Conservation (phyloP, 805 yeast genomes). For the Candida silvicultrix region DNA sequence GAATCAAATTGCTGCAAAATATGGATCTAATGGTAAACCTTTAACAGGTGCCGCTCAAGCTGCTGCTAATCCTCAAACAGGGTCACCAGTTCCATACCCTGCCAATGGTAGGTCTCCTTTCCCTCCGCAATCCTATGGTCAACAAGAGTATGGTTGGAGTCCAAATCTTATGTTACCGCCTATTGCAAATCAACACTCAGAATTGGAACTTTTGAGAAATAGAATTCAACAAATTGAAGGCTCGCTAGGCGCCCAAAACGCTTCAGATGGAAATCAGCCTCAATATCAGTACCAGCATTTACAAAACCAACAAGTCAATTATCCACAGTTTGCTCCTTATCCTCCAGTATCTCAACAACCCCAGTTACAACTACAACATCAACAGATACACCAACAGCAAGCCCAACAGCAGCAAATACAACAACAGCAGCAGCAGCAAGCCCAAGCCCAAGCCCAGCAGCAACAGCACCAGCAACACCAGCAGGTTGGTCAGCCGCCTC, state of each 20-base stretch:
- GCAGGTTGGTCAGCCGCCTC: not conserved
- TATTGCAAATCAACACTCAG: slow-evolving; percentile 2
- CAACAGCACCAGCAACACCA: too few relatives aligned
- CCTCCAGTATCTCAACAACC: slow-evolving; percentile 3
- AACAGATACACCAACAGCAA: too few relatives aligned
- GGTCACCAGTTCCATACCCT: not conserved
- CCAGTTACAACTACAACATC: not conserved
- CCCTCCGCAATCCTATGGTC: not conserved
- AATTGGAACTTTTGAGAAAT: slow-evolving; percentile 7
- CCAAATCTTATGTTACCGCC: not conserved
- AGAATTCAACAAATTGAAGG: slow-evolving; percentile 11
- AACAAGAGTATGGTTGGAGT: not conserved
- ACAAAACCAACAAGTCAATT: not conserved
- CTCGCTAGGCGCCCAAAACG: not conserved
- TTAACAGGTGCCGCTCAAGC: not conserved
- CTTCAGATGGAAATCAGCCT: not conserved
- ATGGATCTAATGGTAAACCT: slow-evolving; percentile 14
- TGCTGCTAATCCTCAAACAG: not conserved
- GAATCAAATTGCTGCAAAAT: slow-evolving; percentile 16
- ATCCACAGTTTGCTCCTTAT: slow-evolving; percentile 5
- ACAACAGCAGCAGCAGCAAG: not conserved
- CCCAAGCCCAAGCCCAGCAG: too few relatives aligned
- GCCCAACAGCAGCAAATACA: slow-evolving; percentile 1
- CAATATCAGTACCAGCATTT: not conserved
- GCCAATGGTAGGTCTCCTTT: not conserved